phyloP scores from a whole-genome alignment of 164 flowering plant species.

The Paratinospora sagittata region DNA sequence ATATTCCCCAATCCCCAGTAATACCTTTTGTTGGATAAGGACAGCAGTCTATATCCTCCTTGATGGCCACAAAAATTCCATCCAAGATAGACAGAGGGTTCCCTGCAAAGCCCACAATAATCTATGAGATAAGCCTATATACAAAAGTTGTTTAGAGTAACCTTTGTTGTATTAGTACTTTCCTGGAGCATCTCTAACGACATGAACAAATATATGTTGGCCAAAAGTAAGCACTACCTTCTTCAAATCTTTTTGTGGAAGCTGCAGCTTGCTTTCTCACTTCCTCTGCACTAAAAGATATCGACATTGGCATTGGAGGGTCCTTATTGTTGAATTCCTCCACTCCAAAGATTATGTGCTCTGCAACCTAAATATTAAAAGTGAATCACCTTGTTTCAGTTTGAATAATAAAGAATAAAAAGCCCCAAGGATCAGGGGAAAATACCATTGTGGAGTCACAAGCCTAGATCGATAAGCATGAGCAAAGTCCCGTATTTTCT shows the following conservation, averaged over 20 bases:
- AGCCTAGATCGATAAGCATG: too few species aligned
- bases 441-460: too few species aligned
- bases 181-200: background rate
- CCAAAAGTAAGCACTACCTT: slow-evolving; percentile 43
- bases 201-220: background rate
- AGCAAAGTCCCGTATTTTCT: too few species aligned
- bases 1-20: background rate
- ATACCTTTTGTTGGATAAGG: slow-evolving; percentile 78
- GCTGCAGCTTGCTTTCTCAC: slow-evolving; percentile 88
- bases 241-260: slow-evolving; percentile 80
- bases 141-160: background rate
- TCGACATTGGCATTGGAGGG: slow-evolving; percentile 51
- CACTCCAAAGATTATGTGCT: too few species aligned
- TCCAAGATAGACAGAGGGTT: slow-evolving; percentile 75
- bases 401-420: too few species aligned
- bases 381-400: too few species aligned
- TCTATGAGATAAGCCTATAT: background rate
- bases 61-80: slow-evolving; percentile 86
- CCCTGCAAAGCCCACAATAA: slow-evolving; percentile 41
- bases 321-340: too few species aligned
- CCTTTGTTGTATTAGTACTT: background rate
- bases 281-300: slow-evolving; percentile 65
- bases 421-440: too few species aligned
- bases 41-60: slow-evolving; percentile 88
- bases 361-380: too few species aligned